Percentiles rank a stretch among this genome's conserved stretches.
Conservation (phyloP, 371 early-diverging fungal genomes). For the Apophysomyces elegans region DNA sequence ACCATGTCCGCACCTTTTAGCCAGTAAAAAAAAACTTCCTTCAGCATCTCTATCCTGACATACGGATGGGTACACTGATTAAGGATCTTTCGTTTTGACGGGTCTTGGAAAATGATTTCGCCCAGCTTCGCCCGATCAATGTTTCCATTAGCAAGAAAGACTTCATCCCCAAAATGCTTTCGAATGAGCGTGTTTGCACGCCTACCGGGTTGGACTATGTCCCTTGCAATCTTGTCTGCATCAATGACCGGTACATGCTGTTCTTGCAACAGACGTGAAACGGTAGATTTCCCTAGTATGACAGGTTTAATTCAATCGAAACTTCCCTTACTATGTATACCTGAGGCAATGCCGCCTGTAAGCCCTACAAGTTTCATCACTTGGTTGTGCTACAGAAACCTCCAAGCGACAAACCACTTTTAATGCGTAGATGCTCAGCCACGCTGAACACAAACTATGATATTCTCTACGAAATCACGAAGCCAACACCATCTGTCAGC, state of each 20-base stretch:
- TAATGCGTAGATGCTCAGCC: too few relatives aligned
- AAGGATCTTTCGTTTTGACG: slow-evolving; percentile 68
- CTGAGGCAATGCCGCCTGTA: slow-evolving; percentile 94
- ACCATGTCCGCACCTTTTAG: slow-evolving; percentile 68
- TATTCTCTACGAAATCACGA: too few relatives aligned
- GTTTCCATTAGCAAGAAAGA: slow-evolving; percentile 61
- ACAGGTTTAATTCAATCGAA: neutral
- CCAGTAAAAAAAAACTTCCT: slow-evolving; percentile 71
- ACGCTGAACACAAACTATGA: too few relatives aligned
- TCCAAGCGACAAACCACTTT: too few relatives aligned
- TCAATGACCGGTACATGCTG: slow-evolving; percentile 85
- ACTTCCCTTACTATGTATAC: slow-evolving; percentile 37
- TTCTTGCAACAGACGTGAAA: slow-evolving; percentile 62
- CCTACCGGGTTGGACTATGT: slow-evolving; percentile 83
- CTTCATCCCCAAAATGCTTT: slow-evolving; percentile 73
- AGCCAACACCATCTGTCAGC: too few relatives aligned
- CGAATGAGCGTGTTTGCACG: slow-evolving; percentile 74
- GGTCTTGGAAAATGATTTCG: slow-evolving; percentile 77
- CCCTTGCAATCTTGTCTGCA: slow-evolving; percentile 88
- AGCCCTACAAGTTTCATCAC: slow-evolving; percentile 87
- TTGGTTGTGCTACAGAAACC: too few relatives aligned
- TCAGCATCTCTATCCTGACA: slow-evolving; percentile 79
- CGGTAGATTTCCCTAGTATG: slow-evolving; percentile 78
- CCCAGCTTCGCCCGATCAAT: slow-evolving; percentile 83
- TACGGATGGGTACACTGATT: slow-evolving; percentile 90